Percentiles rank a stretch among this genome's conserved stretches.
Evolutionary conservation across 306 rosid species (phyloP).

Genomic region (Castanospermum australe): DNA sequence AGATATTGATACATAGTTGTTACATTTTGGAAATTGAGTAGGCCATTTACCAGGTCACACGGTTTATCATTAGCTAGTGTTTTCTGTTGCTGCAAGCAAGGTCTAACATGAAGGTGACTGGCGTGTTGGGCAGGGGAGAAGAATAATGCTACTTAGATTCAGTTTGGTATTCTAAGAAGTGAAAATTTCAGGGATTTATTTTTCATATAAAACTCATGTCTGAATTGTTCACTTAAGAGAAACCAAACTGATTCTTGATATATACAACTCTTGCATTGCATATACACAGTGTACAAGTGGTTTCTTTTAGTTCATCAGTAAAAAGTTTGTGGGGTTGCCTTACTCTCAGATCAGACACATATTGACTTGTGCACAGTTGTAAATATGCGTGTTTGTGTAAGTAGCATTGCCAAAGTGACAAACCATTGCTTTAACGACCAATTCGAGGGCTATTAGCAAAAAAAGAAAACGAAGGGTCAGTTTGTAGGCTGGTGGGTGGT

Average conservation of each 20-base stretch:
- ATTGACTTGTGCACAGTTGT: neutral
- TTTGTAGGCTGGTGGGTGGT: neutral
- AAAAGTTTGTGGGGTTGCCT: neutral
- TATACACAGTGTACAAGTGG: slow-evolving; percentile 7
- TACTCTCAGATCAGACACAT: slow-evolving; percentile 13
- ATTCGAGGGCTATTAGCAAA: neutral
- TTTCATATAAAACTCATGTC: slow-evolving; percentile 19
- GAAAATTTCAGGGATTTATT: slow-evolving; percentile 34
- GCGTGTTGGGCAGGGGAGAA: slow-evolving; percentile 13
- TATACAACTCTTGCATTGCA: slow-evolving; percentile 16
- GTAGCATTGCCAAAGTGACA: neutral
- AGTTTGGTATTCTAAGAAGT: slow-evolving; percentile 34
- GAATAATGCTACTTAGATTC: slow-evolving; percentile 15
- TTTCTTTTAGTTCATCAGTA: neutral
- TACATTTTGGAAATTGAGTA: slow-evolving; percentile 34
- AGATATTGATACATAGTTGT: slow-evolving; percentile 47
- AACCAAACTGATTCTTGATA: neutral
- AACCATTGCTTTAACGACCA: neutral
- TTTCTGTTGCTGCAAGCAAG: slow-evolving; percentile 27
- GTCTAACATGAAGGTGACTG: slow-evolving; percentile 1
- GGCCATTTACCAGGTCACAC: slow-evolving; percentile 22
- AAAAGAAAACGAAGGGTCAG: neutral
- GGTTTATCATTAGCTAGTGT: slow-evolving; percentile 29
- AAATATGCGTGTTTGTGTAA: neutral
- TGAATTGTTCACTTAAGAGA: slow-evolving; percentile 41